phyloP scores from a whole-genome alignment of 2,329 filamentous ascomycete species.

The Stachybotrys chlorohalonatus region DNA sequence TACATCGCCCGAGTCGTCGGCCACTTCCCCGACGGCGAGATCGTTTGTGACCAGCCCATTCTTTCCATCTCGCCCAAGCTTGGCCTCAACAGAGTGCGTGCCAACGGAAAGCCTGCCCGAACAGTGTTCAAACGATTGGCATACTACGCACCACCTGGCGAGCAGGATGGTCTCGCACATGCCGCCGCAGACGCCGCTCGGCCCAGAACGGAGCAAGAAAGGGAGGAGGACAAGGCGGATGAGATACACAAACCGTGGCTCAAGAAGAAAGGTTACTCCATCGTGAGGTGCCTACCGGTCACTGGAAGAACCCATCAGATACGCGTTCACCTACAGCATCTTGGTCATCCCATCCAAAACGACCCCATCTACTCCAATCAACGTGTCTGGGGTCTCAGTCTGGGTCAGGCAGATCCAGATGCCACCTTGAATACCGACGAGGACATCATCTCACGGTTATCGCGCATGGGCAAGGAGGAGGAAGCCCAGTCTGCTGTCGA shows the following conservation, averaged over 20 bases:
- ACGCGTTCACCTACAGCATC: constrained; percentile 85
- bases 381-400: constrained; percentile 74
- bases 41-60: constrained; percentile 89
- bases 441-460: constrained; percentile 77
- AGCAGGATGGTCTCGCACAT: constrained; percentile 5
- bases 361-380: constrained; percentile 97
- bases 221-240: constrained; percentile 6
- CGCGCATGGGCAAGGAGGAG: constrained; percentile 89
- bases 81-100: constrained; percentile 86
- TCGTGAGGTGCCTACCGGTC: constrained; percentile 86
- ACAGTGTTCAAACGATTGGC: constrained; percentile 88
- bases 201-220: constrained; percentile 6
- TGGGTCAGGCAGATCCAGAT: constrained; percentile 61
- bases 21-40: constrained; percentile 81
- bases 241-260: constrained; percentile 29
- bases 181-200: neutral
- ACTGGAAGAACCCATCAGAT: constrained; percentile 94
- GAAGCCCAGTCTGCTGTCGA: constrained; percentile 73
- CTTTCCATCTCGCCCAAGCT: constrained; percentile 91
- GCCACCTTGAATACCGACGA: constrained; percentile 68
- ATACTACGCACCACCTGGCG: constrained; percentile 63
- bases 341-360: constrained; percentile 93
- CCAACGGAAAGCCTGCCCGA: constrained; percentile 79
- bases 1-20: constrained; percentile 89
- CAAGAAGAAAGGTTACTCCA: constrained; percentile 73